Evolutionary conservation across 2,329 filamentous ascomycete genomes (phyloP), one percentile per base, ranked within the genome.

Genomic region (Amesomyces nigricolor): DNA sequence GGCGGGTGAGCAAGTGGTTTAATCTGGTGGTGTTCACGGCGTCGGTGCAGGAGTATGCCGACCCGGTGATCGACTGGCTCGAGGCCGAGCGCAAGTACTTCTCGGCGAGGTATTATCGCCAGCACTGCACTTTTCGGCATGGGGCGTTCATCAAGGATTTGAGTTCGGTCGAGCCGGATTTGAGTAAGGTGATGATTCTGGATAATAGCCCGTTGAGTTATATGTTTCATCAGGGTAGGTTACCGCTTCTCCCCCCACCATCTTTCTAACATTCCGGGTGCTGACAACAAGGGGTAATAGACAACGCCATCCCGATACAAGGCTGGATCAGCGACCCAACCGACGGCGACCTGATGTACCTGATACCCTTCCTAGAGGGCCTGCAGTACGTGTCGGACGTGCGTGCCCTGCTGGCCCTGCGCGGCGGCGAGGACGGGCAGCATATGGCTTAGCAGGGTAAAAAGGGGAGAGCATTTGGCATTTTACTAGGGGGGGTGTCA

Each of bases 261-360:
- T 22, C n/a, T 45, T 44, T 26, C 51, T 29, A 19, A 16, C 51
- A 43, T 17, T 17, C 4, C 9, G 11, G 4, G 32, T 35, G 9
- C 32, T 35, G 32, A 35, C 32, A 35, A 35, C 11, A 26, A 26
- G 32, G 32, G 8, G 32, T 9, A 35, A 35, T 67, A 99, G 94
- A 99, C 72, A 99, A 99, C 74, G 94, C 94, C 49, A 96, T 99
- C 66, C 94, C 94, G 3, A 97, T 99, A 68, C 92, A 97, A 75
- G 94, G 94, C 67, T 99, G 94, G 94, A 97, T 99, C 74, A 96
- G 87, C 71, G 94, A 99, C 73, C 94, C 94, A 19, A 97, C 94
- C 26, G 94, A 99, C 73, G 94, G 91, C 69, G 92, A 96, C 68
- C 78, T 99, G 62, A 80, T 97, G 71, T 90, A 97, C 71, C 79